Base-by-base conservation (phyloP, 2,329 filamentous ascomycete genomes). In the Lachnellula arida region DNA sequence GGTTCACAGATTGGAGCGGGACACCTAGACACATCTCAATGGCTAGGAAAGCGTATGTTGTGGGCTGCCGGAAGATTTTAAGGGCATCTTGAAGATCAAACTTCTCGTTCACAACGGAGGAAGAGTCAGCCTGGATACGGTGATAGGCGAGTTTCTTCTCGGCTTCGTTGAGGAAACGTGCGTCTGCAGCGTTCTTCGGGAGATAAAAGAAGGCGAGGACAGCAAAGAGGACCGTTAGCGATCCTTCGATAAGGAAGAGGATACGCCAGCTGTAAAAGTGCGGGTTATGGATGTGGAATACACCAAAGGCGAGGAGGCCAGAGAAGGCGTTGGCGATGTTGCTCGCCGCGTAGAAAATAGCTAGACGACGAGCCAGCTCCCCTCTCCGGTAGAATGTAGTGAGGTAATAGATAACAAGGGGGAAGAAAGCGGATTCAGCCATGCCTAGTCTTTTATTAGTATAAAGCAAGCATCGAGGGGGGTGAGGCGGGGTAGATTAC, bases 311-410 rank as follows among this genome's bases (percentile, higher is more conserved):
- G 8, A 70, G 55, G 8, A 70, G 63, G 23, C 70, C 68, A 0
- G 78, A 79, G 63, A 87, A 87, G 2, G 84, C 85, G 55, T 82
- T 84, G 22, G 88, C 88, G 56, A 92, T 87, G 65, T 87, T 88
- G 23, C 81, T 85, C 0, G 87, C 87, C 0, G 87, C 88, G 63
- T 91, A 92, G 73, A 91, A 91, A 56, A 90, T 74, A 37, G 86
- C 86, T 1, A 90, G 75, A 3, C 87, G 81, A 8, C 87, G 77
- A 5, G 86, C 87, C 3, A 91, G 78, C 68, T 91, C 87, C 34
- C 82, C 83, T 53, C 87, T 80, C 15, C 85, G 81, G 69, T 91
- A 91, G 69, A 90, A 90, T 2, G 78, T 82, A 1, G 80, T 82
- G 50, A 80, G 73, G 59, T 78, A 78, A 60, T 76, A 77, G 56